Base-by-base conservation (phyloP, 2,329 filamentous ascomycete genomes). In the Arthrobotrys sinensis region DNA sequence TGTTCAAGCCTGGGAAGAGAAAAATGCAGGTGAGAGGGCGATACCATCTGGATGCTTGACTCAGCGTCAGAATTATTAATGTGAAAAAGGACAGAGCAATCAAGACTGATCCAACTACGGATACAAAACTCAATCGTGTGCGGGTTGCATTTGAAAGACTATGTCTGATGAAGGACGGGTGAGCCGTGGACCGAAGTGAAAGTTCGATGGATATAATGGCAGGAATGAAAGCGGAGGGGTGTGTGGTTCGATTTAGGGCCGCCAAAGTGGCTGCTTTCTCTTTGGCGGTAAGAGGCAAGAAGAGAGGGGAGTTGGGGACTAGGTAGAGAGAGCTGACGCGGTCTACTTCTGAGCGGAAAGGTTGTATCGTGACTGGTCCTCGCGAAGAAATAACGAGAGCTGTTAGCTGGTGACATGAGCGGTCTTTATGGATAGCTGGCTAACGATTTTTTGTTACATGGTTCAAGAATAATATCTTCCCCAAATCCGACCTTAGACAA, bases 321-420 rank as follows among this genome's bases (percentile, higher is more conserved):
- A 82, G 70, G 46, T 81, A 82, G 11, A 80, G 55, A 3, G 79
- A 68, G 53, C 80, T 80, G 21, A 81, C 71, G 43, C 69, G 70
- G 16, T 79, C 68, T 52, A 81, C 76, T 65, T 82, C 81, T 10
- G 55, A 21, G n/a, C 81, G 81, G 62, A 82, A 81, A 19, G 81
- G 81, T 57, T 82, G 82, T 50, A 81, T 80, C 6, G 81, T 80
- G 63, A 81, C 81, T 82, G 43, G 10, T 6, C 12, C 21, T 7
- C 11, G 34, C 14, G 21, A 2, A 38, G 16, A 45, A 55, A 14
- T 16, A 66, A 24, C 1, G 4, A 32, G 40, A 38, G 4, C 12
- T 21, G 24, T 19, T 8, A 36, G 8, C 24, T 14, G 50, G 16
- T 38, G 8, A 38, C 8, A 38, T 38, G 36, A 2, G 36, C 12